Evolutionary conservation across 768 basidiomycete species (phyloP).

Genomic region (Russula dissimulans): DNA sequence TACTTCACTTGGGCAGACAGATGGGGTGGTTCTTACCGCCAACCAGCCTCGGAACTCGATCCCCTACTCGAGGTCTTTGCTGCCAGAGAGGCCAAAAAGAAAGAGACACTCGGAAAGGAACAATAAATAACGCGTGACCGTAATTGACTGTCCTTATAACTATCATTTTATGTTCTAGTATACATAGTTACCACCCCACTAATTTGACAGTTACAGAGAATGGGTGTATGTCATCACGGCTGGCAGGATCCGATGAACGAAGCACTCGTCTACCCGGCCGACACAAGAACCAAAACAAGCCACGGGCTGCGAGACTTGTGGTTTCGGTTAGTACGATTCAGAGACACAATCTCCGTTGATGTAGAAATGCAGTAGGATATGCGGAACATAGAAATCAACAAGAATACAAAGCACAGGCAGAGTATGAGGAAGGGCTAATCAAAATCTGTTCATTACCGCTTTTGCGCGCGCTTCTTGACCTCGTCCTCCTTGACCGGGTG

Average conservation of each 20-base stretch:
- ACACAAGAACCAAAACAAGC: not conserved
- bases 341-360: not conserved
- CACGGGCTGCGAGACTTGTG: no score
- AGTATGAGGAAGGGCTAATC: not conserved
- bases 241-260: no score
- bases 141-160: not conserved
- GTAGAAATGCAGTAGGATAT: not conserved
- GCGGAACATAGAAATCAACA: not conserved
- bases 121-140: constrained; percentile 8
- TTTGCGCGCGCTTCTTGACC: constrained; percentile 51
- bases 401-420: not conserved
- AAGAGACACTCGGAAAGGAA: constrained; percentile 1
- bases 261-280: no score
- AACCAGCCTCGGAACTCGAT: constrained; percentile 76
- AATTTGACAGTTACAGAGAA: not conserved
- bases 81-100: constrained; percentile 13
- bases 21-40: constrained; percentile 75
- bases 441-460: constrained; percentile 24
- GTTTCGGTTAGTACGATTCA: no score
- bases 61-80: constrained; percentile 65
- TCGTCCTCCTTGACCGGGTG: constrained; percentile 85
- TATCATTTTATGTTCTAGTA: constrained; percentile 1
- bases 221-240: not conserved
- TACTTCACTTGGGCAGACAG: constrained; percentile 97
- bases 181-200: constrained; percentile 7